Conservation (phyloP, 495 filamentous ascomycete species). For the Poronia punctata region DNA sequence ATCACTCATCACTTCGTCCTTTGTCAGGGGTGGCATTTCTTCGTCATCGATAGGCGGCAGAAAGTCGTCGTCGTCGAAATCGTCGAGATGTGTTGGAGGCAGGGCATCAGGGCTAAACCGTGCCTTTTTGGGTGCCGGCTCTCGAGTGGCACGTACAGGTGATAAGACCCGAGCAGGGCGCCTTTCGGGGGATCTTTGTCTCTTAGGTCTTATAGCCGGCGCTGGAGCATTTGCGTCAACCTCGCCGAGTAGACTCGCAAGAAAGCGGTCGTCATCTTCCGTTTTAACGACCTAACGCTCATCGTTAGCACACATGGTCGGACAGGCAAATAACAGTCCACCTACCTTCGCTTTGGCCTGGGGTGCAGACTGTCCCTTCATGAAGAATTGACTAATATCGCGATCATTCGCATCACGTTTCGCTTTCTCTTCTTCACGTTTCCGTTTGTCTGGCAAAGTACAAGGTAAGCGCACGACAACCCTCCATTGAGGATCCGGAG, state of each 20-base stretch:
- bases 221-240: slow-evolving; percentile 76
- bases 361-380: slow-evolving; percentile 55
- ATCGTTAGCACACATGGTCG: neutral
- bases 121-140: slow-evolving; percentile 40
- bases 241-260: slow-evolving; percentile 77
- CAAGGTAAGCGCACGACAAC: slow-evolving; percentile 7
- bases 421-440: slow-evolving; percentile 82
- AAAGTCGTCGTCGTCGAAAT: slow-evolving; percentile 42
- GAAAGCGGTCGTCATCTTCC: slow-evolving; percentile 79
- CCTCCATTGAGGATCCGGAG: neutral
- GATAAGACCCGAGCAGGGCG: slow-evolving; percentile 75
- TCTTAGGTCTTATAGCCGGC: slow-evolving; percentile 48
- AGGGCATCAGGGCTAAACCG: slow-evolving; percentile 41
- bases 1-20: slow-evolving; percentile 69
- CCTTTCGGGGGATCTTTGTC: slow-evolving; percentile 64
- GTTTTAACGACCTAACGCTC: slow-evolving; percentile 50
- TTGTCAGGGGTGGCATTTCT: slow-evolving; percentile 14
- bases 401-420: slow-evolving; percentile 81
- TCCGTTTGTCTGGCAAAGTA: slow-evolving; percentile 59
- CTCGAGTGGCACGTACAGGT: slow-evolving; percentile 48
- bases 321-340: neutral
- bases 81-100: slow-evolving; percentile 39
- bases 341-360: slow-evolving; percentile 76
- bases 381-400: slow-evolving; percentile 91
- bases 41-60: slow-evolving; percentile 46